These are phyloP conservation scores for Ganoderma leucocontextum DNA, from an alignment of 1,284 basidiomycete species.

Conservation along the genomic window DNA sequence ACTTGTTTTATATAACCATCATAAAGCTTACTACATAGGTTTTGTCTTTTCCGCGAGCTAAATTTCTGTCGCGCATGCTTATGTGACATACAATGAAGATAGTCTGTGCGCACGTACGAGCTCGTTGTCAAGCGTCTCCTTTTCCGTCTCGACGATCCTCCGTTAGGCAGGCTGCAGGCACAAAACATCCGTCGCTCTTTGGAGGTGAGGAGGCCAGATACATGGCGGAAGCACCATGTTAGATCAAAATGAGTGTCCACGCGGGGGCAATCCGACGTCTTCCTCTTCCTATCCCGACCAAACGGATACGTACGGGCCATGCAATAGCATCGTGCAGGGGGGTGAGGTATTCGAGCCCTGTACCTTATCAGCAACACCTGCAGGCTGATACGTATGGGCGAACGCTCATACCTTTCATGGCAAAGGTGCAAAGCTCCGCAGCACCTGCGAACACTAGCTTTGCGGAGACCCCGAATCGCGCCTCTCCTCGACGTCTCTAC, in stretches of 20 bases:
- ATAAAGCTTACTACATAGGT: no score
- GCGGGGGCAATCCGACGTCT: not conserved
- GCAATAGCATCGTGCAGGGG: not conserved
- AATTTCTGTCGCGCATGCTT: no score
- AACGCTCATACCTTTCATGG: not conserved
- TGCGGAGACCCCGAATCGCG: not conserved
- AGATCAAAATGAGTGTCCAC: not conserved
- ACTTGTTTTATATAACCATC: no score
- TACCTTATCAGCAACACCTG: not conserved
- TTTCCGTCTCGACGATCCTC: not conserved
- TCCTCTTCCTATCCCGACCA: not conserved
- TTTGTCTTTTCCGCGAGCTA: no score
- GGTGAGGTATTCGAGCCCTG: not conserved
- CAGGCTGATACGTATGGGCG: not conserved
- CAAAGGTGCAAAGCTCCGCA: not conserved
- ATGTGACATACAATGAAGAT: no score
- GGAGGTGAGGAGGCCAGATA: not conserved
- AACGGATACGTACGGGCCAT: not conserved
- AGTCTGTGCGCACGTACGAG: not conserved
- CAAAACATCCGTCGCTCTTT: not conserved
- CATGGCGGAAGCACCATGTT: not conserved
- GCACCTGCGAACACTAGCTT: not conserved
- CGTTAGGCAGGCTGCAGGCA: not conserved
- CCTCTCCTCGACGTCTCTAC: not conserved
- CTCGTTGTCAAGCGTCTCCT: not conserved